Base-by-base conservation (phyloP, 176 grass and related monocot species). In the Aechmea fasciata region DNA sequence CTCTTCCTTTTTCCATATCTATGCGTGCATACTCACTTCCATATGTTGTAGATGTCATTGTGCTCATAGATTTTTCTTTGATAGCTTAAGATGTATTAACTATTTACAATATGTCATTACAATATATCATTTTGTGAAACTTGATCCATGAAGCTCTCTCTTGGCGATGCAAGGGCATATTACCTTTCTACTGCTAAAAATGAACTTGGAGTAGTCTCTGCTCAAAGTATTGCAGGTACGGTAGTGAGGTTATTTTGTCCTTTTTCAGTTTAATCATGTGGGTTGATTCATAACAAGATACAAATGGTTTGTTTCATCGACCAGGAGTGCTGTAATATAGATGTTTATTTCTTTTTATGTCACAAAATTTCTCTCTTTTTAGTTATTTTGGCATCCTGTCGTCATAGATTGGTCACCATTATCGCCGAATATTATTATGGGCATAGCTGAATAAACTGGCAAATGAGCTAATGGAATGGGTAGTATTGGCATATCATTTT, bases 81-180 rank as follows among this genome's bases (percentile, higher is more conserved):
- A 19, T 61, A 61, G 17, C 6, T 61, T 61, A 61, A 61, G n/a
- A 61, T 61, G 15, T 2, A 19, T 61, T 55, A 55, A 55, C 13
- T 55, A n/a, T 13, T 55, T 55, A 13, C 10, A 55, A 12, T 55
- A 55, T 55, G 52, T 13, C 11, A 55, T 55, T 12, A 61, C 17
- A 61, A 19, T 15, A 61, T 61, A 61, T 18, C 20, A 15, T 28
- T 41, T 67, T 85, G 84, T 15, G 29, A 79, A 65, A 80, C 90
- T 89, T 89, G 82, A 75, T 83, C 75, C 22, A 10, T 65, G 52
- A 85, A 97, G 94, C 89, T 97, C 63, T 97, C 89, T 66, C 84
- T 97, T 73, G 94, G 94, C 29, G 93, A 97, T 85, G 94, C 94
- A 83, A 90, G 89, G 78, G 89, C 89, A 13, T 92, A 97, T 83